A percentile compares a stretch with the other conserved stretches of the same genome.
Conservation (phyloP, 345 rosid species). For the Citrus trifoliata region DNA sequence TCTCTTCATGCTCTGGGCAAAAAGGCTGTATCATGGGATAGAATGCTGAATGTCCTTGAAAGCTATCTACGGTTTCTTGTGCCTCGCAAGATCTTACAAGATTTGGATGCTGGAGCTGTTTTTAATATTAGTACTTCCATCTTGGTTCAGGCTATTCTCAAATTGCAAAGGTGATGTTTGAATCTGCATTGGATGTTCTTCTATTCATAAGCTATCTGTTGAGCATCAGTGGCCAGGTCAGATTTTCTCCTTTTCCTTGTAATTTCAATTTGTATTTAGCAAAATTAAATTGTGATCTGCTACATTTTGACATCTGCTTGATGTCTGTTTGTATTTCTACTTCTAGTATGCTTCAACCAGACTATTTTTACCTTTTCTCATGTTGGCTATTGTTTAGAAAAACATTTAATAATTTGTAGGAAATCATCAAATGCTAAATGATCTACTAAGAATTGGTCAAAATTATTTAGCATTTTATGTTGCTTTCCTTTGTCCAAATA, state of each 20-base stretch:
- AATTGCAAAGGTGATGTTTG: constrained; percentile 81
- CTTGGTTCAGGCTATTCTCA: constrained; percentile 76
- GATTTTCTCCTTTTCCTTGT: constrained; percentile 17
- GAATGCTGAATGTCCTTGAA: constrained; percentile 59
- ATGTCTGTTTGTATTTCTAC: not conserved
- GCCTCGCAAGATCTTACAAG: constrained; percentile 59
- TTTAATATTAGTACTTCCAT: constrained; percentile 43
- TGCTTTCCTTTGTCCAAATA: not conserved
- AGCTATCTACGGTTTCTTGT: constrained; percentile 66
- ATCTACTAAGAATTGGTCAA: not conserved
- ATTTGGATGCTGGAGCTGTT: constrained; percentile 38
- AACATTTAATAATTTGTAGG: not conserved
- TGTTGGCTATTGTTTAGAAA: not conserved
- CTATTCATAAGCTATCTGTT: constrained; percentile 77
- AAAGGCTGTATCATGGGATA: constrained; percentile 77
- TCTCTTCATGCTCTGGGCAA: constrained; percentile 56
- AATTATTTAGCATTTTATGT: not conserved
- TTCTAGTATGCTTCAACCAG: not conserved
- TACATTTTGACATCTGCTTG: not conserved
- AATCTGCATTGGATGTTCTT: constrained; percentile 72
- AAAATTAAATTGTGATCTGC: not conserved
- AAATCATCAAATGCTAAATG: not conserved
- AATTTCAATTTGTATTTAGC: not conserved
- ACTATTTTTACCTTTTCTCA: not conserved
- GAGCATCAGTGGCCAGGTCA: constrained; percentile 73